Evolutionary conservation across 176 grass and related monocot species (phyloP).

Genomic region (Triticum urartu): DNA sequence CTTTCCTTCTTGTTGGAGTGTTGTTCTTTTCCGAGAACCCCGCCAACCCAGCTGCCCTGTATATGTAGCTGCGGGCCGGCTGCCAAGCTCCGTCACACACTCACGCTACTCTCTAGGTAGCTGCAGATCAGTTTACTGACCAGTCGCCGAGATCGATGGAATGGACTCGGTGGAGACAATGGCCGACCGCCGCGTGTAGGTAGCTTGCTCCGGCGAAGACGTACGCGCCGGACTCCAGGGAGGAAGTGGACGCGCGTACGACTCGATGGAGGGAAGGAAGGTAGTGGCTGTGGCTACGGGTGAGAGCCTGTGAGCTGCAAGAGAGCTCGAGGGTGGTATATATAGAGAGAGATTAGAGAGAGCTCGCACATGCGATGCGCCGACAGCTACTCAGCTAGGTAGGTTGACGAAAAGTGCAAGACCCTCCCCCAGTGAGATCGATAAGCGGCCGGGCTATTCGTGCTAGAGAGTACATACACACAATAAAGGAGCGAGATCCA

Average conservation of each 20-base stretch:
- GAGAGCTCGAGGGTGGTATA: background rate
- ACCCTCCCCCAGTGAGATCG: background rate
- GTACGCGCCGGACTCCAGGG: background rate
- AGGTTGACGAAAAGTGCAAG: background rate
- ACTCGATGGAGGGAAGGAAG: background rate
- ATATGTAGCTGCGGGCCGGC: too few species aligned
- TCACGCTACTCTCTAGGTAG: background rate
- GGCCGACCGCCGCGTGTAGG: background rate
- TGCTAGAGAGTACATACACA: too few species aligned
- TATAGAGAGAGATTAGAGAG: background rate
- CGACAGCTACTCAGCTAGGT: background rate
- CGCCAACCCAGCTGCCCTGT: background rate
- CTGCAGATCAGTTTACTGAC: background rate
- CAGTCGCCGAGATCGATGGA: background rate
- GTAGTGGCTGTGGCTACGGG: background rate
- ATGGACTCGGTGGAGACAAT: background rate
- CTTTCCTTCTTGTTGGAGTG: background rate
- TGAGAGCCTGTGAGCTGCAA: background rate
- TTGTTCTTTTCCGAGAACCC: background rate
- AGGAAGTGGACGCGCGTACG: background rate
- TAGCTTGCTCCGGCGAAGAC: background rate
- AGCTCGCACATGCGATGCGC: background rate
- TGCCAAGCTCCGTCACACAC: background rate
- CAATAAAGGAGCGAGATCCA: too few species aligned
- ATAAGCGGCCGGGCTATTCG: background rate